Evolutionary conservation across 495 filamentous ascomycete species (phyloP), one percentile per base, ranked within the genome.

Genomic region (Lophiotrema nucula): DNA sequence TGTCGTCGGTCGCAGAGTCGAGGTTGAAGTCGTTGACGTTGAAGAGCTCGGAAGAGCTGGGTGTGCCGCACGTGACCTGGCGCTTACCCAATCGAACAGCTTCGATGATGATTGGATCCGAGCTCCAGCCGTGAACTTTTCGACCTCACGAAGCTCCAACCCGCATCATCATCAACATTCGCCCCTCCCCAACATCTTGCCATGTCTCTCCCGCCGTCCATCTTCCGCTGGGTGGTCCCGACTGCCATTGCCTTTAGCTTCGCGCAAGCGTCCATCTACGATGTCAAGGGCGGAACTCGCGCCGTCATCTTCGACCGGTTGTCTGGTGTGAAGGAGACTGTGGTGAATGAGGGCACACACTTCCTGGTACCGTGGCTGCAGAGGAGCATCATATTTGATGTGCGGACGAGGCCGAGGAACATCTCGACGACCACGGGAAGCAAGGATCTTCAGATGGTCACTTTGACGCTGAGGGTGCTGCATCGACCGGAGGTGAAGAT

Each of bases 361-460:
- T 95, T 99, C 76, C 78, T 97, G 41, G 73, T 99, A 39, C 93
- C 93, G 1, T 99, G 93, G 93, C 75, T 99, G 69, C 93, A 99
- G 70, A 85, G 85, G 77, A 86, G 86, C 62, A 95, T 99, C 73
- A 79, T 96, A 72, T 99, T 93, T 77, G 93, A 99, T 78, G 95
- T 99, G 57, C 89, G 93, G 58, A 97, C 93, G 39, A 95, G 95
- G 81, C 93, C 93, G 45, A 81, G 93, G 66, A 96, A 92, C 69
- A 97, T 99, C 75, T 86, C 85, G 15, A 99, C 93, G n/a, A 97
- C 92, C 13, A 99, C 93, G 11, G 93, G 93, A 52, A 91, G 87
- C 80, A 99, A 99, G 83, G 93, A 99, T 76, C 72, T 99, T 75
- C 93, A 99, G 82, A 99, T 99, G 93, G 93, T 99, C 70, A 96